Base-by-base conservation (phyloP, 176 grass and related monocot species). In the Juncus effusus region DNA sequence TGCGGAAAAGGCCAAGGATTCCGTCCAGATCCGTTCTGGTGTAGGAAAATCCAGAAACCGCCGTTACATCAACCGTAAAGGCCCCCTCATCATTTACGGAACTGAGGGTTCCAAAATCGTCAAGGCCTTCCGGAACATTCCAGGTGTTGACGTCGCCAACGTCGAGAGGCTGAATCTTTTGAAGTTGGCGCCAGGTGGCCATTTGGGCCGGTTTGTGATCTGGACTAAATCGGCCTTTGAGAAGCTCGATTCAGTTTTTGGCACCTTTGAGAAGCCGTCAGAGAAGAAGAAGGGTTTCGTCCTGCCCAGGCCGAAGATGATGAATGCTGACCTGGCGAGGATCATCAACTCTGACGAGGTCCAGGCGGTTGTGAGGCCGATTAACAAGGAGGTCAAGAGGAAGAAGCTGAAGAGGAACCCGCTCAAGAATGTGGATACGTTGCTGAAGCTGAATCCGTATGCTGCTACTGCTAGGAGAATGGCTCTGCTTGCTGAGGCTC, bases 111-210 rank as follows among this genome's bases (percentile, higher is more conserved):
- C 86, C 28, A 95, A 95, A 74, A 76, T 95, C 3, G 82, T 89
- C n/a, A 95, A 89, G 77, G 86, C 90, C 42, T 95, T 90, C 83
- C 86, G 90, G 28, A 95, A 95, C 62, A 80, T 95, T n/a, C 83
- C 85, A 3, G 90, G 90, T 5, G 82, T 95, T 11, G 85, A 94
- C 13, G 59, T 94, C 0, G 81, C 81, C 42, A 88, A 95, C 39
- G 85, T 95, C 3, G 85, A 95, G 74, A 82, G 90, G 51, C 90
- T 95, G 60, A 89, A 95, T 69, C 79, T 95, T 55, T 79, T 95
- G 1, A 81, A 89, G 55, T 82, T 95, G 2, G 90, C 90, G 8
- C 85, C 90, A 1, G 90, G 90, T 76, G 90, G 85, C 16, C 85
- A 95, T 41, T 63, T 94, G 2, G 90, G 90, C 8, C 76, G 90